Conservation (phyloP, 1,139 yeast genomes). For the Blastobotrys proliferans region DNA sequence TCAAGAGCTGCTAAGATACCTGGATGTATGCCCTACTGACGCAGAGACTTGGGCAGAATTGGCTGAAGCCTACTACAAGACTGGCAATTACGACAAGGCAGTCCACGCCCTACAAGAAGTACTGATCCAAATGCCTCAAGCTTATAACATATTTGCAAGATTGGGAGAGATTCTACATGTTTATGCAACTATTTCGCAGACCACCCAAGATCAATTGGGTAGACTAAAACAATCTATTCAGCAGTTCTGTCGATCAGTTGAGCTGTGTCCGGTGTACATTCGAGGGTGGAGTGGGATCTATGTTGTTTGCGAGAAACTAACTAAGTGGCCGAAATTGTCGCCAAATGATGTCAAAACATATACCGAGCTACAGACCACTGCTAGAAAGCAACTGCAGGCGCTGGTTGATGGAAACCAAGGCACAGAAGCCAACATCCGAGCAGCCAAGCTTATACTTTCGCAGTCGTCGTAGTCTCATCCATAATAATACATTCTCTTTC, state of each 20-base stretch:
- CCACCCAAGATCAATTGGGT: constrained; percentile 17
- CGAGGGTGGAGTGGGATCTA: constrained; percentile 77
- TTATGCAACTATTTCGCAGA: constrained; percentile 22
- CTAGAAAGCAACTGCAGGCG: constrained; percentile 35
- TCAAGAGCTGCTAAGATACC: constrained; percentile 45
- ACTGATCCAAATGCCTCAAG: constrained; percentile 61
- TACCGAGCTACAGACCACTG: constrained; percentile 32
- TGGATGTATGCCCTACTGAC: constrained; percentile 66
- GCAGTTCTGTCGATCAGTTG: constrained; percentile 65
- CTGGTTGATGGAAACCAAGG: constrained; percentile 34
- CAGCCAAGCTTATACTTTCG: constrained; percentile 24
- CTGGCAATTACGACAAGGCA: constrained; percentile 67
- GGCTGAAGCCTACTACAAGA: constrained; percentile 52
- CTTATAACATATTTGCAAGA: constrained; percentile 65
- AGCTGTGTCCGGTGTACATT: constrained; percentile 62
- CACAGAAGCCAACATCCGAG: constrained; percentile 32
- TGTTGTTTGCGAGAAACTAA: constrained; percentile 37
- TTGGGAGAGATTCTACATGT: constrained; percentile 48
- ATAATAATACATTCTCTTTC: constrained; percentile 2
- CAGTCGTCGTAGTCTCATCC: neutral
- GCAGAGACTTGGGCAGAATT: constrained; percentile 74
- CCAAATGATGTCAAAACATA: constrained; percentile 25
- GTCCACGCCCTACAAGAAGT: constrained; percentile 67
- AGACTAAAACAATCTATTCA: constrained; percentile 42
- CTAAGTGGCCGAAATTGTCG: constrained; percentile 22